phyloP scores from a whole-genome alignment of 192 early-diverging fungal genomes.

The Coemansia sp. region DNA sequence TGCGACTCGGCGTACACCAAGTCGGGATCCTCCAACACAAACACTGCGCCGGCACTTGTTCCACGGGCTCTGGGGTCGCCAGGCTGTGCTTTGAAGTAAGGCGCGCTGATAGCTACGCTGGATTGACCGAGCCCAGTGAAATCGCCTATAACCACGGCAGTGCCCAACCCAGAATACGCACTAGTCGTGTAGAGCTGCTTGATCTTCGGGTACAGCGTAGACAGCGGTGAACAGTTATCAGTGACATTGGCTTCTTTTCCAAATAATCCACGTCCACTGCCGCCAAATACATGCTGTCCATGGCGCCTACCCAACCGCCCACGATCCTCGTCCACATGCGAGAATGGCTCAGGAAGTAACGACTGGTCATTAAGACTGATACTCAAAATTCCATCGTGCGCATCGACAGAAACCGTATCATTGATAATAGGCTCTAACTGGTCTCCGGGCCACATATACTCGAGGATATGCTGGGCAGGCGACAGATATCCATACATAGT shows the following conservation, averaged over 20 bases:
- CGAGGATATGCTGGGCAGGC: slow-evolving; percentile 7
- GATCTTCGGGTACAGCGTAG: slow-evolving; percentile 45
- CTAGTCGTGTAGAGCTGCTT: slow-evolving; percentile 48
- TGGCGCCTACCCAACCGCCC: not conserved
- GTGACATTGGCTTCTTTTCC: not conserved
- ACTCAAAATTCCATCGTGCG: slow-evolving; percentile 12
- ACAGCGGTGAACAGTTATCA: slow-evolving; percentile 23
- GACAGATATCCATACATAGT: not conserved
- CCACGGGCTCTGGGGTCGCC: slow-evolving; percentile 7
- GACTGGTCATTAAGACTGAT: slow-evolving; percentile 9
- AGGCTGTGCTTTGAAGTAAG: slow-evolving; percentile 46
- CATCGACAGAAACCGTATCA: slow-evolving; percentile 8
- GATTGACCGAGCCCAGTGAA: slow-evolving; percentile 64
- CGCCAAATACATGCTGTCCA: slow-evolving; percentile 25
- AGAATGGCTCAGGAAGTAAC: not conserved
- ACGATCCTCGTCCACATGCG: not conserved
- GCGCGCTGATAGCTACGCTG: slow-evolving; percentile 67
- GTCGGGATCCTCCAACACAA: slow-evolving; percentile 31
- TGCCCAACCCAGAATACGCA: slow-evolving; percentile 67
- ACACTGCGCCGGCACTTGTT: slow-evolving; percentile 55
- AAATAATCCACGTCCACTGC: no score
- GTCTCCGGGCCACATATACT: slow-evolving; percentile 6
- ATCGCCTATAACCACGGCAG: slow-evolving; percentile 62
- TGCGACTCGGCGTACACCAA: slow-evolving; percentile 16
- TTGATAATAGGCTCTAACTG: slow-evolving; percentile 6